These are phyloP conservation scores for Camelina hispida DNA, from an alignment of 345 rosid species.

Conservation along the genomic window DNA sequence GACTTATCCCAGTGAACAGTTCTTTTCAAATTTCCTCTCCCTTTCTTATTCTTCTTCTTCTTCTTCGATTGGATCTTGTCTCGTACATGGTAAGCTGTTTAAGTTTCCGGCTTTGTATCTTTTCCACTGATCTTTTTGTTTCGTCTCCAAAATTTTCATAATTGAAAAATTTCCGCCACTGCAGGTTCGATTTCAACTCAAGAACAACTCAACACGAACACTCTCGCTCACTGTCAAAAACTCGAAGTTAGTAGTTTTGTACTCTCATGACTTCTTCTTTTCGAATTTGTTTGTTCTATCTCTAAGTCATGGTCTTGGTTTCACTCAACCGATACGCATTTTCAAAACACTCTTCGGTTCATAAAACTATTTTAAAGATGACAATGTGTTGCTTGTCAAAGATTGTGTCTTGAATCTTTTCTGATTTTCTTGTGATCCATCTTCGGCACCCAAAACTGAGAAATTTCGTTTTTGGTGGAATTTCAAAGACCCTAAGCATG, in stretches of 20 bases:
- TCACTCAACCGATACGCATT: not conserved
- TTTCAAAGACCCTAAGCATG: slow-evolving; percentile 25
- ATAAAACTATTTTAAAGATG: not conserved
- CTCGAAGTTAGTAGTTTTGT: slow-evolving; percentile 5
- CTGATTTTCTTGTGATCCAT: not conserved
- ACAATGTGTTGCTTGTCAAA: not conserved
- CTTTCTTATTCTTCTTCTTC: not conserved
- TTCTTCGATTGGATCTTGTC: slow-evolving; percentile 17
- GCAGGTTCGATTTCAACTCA: slow-evolving; percentile 25
- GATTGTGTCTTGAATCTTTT: slow-evolving; percentile 2
- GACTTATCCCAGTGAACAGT: not conserved
- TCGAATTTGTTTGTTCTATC: slow-evolving; percentile 1
- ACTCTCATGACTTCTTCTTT: not conserved
- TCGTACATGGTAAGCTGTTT: slow-evolving; percentile 11
- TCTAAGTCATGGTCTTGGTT: not conserved
- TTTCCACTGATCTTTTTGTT: slow-evolving; percentile 17
- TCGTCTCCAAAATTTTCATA: slow-evolving; percentile 6
- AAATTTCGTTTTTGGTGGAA: not conserved
- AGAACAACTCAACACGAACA: not conserved
- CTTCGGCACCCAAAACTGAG: not conserved
- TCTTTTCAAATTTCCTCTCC: not conserved
- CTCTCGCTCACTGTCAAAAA: not conserved
- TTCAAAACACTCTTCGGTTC: not conserved
- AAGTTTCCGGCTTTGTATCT: not conserved
- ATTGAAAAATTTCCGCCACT: not conserved